These are phyloP conservation scores for Annulohypoxylon stygium DNA, from an alignment of 495 filamentous ascomycete species.

Conservation along the genomic window DNA sequence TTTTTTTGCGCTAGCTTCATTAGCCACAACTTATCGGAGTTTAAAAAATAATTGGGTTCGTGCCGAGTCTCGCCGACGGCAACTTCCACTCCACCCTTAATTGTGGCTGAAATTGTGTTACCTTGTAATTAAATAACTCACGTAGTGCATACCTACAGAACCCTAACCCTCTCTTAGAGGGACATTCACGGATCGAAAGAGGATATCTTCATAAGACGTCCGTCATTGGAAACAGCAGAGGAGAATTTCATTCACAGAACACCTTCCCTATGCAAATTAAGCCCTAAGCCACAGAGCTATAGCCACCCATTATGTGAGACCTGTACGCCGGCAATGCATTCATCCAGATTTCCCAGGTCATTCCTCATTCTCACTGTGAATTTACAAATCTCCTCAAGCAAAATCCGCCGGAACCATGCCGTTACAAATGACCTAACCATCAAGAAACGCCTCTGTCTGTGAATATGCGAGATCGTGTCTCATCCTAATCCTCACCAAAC, in stretches of 20 bases:
- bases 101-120: background rate
- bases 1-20: background rate
- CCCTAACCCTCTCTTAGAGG: background rate
- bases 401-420: background rate
- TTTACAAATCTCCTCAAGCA: background rate
- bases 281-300: background rate
- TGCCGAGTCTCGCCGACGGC: conserved; percentile 4
- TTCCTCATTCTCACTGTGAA: background rate
- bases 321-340: conserved; percentile 10
- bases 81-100: background rate
- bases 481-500: background rate
- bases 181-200: background rate
- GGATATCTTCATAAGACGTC: background rate
- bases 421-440: background rate
- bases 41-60: background rate
- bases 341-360: background rate
- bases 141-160: background rate
- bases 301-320: background rate
- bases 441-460: no score
- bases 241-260: background rate
- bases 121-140: background rate
- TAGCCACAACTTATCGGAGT: conserved; percentile 19
- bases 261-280: background rate
- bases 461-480: background rate
- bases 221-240: background rate